A percentile compares a stretch with the other conserved stretches of the same genome.
Conservation (phyloP, 176 grass and related monocot genomes). For the Oryza meyeriana region DNA sequence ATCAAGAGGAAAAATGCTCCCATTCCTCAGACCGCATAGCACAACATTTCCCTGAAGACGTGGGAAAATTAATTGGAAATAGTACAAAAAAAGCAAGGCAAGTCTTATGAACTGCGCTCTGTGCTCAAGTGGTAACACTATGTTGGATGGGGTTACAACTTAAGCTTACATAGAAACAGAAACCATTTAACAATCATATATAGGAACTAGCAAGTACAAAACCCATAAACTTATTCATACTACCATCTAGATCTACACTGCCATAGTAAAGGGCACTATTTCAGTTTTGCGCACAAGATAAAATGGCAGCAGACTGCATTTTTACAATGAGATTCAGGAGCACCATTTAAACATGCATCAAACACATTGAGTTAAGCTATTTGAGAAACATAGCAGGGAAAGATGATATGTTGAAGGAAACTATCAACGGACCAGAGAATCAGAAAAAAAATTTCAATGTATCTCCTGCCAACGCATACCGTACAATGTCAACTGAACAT, state of each 20-base stretch:
- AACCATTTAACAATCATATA: not conserved
- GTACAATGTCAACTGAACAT: no score
- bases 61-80: conserved; percentile 17
- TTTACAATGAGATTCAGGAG: not conserved
- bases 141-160: not conserved
- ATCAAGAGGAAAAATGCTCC: conserved; percentile 55
- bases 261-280: conserved; percentile 17
- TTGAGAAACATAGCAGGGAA: not conserved
- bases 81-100: conserved; percentile 9
- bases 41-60: conserved; percentile 59
- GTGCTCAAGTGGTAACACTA: not conserved
- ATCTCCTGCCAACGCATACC: no score
- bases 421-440: no score
- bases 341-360: not conserved
- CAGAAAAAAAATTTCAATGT: no score
- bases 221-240: not conserved
- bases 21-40: conserved; percentile 65
- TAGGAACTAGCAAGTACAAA: conserved; percentile 12
- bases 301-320: not conserved
- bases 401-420: not conserved
- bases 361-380: conserved; percentile 9
- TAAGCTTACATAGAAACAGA: not conserved
- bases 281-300: conserved; percentile 10
- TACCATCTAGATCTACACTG: no score
- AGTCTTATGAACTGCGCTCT: not conserved